Conservation (phyloP, 352 stramenopile genomes). For the Phytopythium kandeliae region DNA sequence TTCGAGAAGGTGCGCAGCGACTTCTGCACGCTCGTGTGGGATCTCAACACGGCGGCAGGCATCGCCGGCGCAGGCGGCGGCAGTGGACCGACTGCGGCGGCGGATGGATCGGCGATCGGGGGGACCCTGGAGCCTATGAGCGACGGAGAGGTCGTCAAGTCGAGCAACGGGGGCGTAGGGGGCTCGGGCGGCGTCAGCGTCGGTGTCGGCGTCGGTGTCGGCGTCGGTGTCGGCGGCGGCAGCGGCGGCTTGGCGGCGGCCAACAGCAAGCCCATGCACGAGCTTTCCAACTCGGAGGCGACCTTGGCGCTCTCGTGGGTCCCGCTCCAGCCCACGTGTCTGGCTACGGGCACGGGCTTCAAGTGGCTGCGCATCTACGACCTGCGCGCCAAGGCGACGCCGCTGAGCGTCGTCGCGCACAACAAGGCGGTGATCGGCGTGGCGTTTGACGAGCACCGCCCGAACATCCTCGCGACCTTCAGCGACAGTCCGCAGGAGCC, state of each 20-base stretch:
- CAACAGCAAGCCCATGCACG: constrained; percentile 60
- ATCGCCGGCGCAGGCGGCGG: not conserved
- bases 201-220: constrained; percentile 14
- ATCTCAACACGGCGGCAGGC: constrained; percentile 48
- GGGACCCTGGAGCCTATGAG: constrained; percentile 19
- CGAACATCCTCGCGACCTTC: constrained; percentile 79
- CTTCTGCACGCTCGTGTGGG: constrained; percentile 83
- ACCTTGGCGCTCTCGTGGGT: constrained; percentile 82
- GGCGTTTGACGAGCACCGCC: constrained; percentile 75
- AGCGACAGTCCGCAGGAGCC: constrained; percentile 76
- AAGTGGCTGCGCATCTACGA: constrained; percentile 88
- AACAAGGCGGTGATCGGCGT: constrained; percentile 82
- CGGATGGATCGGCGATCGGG: not conserved
- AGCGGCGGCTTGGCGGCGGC: constrained; percentile 21
- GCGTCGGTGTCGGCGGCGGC: constrained; percentile 14
- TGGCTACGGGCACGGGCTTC: constrained; percentile 81
- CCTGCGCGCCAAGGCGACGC: constrained; percentile 51
- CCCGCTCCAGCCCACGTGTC: constrained; percentile 68
- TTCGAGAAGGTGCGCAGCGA: constrained; percentile 87
- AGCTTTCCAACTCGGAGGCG: constrained; percentile 81
- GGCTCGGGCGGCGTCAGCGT: constrained; percentile 11
- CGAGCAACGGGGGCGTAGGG: not conserved
- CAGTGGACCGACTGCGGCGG: not conserved
- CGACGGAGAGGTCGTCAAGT: constrained; percentile 14
- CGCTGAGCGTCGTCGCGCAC: constrained; percentile 78